Evolutionary conservation across 129 eudicot genomes (phyloP), one percentile per base, ranked within the genome.

Genomic region (Flaveria ramosissima): DNA sequence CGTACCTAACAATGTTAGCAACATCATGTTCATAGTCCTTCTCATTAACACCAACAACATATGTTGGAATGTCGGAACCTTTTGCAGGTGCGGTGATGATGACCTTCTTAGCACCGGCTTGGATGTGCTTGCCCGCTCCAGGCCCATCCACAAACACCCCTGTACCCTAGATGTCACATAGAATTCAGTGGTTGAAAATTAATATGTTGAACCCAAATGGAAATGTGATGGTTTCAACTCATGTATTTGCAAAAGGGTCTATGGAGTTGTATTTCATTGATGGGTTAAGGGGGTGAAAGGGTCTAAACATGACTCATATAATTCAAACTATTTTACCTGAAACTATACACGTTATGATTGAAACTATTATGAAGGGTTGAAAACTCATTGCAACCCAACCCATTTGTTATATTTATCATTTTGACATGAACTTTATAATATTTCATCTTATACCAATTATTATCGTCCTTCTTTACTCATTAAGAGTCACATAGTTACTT

Each of bases 61-160:
- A 94, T 60, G 98, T 94, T 62, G 98, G 98, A 69, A 94, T 94
- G 51, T 94, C 98, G 36, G 97, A 87, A 36, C 98, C 98, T 81
- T 94, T 94, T 19, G 96, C 98, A 0, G 98, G 98, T 20, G 98
- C 98, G 2, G 98, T 94, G 85, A 94, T 94, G 39, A 94, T 82
- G 36, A 94, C 98, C 71, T 94, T 94, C 90, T 91, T 94, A 16
- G 97, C 98, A 52, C 98, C 98, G 2, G 98, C 98, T 83, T 94
- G 96, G 70, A 94, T 78, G 84, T 94, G 98, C 85, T 94, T 94
- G 46, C 98, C 98, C 1, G 98, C 98, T 27, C 98, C 98, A 3
- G 97, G 97, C n/a, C 98, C 97, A 61, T 94, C 98, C 61, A 94
- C 98, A 16, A 94, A 94, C 77, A 94, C 98, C 72, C 98, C 98